Evolutionary conservation across 768 basidiomycete species (phyloP).

Genomic region (Pleurotus tuber-regium): DNA sequence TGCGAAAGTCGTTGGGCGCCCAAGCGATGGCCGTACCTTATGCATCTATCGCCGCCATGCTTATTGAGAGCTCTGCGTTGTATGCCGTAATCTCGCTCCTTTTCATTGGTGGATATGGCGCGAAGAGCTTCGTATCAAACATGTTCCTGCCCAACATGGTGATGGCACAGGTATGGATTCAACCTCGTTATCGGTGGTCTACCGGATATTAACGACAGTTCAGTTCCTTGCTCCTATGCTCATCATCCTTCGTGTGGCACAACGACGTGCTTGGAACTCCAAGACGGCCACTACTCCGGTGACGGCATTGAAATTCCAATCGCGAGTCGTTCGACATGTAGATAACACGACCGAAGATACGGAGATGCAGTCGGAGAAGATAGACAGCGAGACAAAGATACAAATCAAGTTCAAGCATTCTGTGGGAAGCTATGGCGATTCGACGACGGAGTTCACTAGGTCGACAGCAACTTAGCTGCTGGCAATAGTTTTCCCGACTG

Average conservation of each 20-base stretch:
- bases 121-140: slow-evolving; percentile 13
- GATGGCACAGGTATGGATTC: slow-evolving; percentile 9
- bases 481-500: no score
- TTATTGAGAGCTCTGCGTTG: slow-evolving; percentile 36
- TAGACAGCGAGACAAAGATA: background rate
- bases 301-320: slow-evolving; percentile 10
- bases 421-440: slow-evolving; percentile 1
- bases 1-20: slow-evolving; percentile 19
- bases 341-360: slow-evolving; percentile 6
- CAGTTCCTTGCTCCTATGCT: slow-evolving; percentile 14
- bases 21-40: slow-evolving; percentile 25
- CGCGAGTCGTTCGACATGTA: background rate
- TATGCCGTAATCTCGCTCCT: slow-evolving; percentile 30
- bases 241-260: slow-evolving; percentile 14
- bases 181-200: background rate
- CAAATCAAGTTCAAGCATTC: slow-evolving; percentile 6
- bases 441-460: slow-evolving; percentile 1
- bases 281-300: slow-evolving; percentile 8
- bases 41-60: slow-evolving; percentile 30
- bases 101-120: slow-evolving; percentile 23
- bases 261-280: slow-evolving; percentile 12
- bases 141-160: slow-evolving; percentile 15
- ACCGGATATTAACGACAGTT: no score
- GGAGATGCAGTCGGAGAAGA: slow-evolving; percentile 3
- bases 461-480: background rate